phyloP scores from a whole-genome alignment of 352 stramenopile species.

The Pythium insidiosum region DNA sequence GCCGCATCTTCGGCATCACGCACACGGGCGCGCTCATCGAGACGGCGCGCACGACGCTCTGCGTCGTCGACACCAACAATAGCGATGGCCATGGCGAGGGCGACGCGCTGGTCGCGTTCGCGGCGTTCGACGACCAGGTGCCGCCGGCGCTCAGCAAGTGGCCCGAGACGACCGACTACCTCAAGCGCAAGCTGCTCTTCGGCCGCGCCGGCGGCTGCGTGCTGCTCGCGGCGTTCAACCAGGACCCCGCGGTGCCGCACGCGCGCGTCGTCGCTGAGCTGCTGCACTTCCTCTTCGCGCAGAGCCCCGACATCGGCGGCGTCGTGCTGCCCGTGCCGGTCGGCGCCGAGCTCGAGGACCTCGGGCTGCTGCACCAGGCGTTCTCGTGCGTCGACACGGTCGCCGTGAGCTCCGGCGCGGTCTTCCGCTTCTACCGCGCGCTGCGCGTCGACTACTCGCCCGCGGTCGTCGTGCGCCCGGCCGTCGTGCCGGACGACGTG shows the following conservation, averaged over 20 bases:
- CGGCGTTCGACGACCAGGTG: conserved; percentile 53
- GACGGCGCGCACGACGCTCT: conserved; percentile 45
- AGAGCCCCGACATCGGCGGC: conserved; percentile 27
- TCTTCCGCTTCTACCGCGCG: conserved; percentile 55
- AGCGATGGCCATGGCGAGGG: too few relatives aligned
- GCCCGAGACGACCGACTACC: conserved; percentile 56
- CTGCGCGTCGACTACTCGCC: conserved; percentile 38
- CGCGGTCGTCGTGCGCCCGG: conserved; percentile 23
- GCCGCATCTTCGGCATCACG: conserved; percentile 48
- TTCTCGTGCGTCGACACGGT: conserved; percentile 50
- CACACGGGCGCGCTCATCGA: conserved; percentile 56
- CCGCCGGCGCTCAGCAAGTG: conserved; percentile 30
- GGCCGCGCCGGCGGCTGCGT: conserved; percentile 38
- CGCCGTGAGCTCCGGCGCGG: conserved; percentile 26
- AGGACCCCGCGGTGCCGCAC: conserved; percentile 19
- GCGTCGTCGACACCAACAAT: conserved; percentile 15
- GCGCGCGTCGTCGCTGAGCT: conserved; percentile 21
- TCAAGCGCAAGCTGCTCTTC: conserved; percentile 49
- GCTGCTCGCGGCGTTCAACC: conserved; percentile 40
- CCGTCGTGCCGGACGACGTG: conserved; percentile 10
- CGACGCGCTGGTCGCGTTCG: conserved; percentile 39
- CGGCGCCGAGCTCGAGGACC: conserved; percentile 39
- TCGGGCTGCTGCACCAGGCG: conserved; percentile 48
- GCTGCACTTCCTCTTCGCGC: conserved; percentile 31
- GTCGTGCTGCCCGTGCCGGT: conserved; percentile 43